A percentile compares a stretch with the other conserved stretches of the same genome.
These are phyloP conservation scores for Begonia fuchsioides DNA, from an alignment of 306 rosid species.

Conservation along the genomic window DNA sequence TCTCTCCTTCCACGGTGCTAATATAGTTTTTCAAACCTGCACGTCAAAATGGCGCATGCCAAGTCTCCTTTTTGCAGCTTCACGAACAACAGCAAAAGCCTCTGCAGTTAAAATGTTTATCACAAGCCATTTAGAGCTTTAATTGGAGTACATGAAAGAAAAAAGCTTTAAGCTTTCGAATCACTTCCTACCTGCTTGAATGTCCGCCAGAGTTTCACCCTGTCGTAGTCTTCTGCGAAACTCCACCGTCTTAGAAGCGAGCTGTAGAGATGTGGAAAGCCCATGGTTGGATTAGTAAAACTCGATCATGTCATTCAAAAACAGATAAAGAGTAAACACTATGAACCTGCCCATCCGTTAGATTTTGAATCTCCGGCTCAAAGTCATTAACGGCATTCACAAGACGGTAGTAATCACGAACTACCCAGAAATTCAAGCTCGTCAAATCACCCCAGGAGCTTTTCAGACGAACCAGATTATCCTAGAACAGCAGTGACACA, in stretches of 20 bases:
- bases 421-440: constrained; percentile 77
- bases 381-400: constrained; percentile 60
- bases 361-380: constrained; percentile 40
- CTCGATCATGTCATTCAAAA: background rate
- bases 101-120: constrained; percentile 22
- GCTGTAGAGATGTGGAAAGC: constrained; percentile 13
- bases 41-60: constrained; percentile 99
- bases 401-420: constrained; percentile 63
- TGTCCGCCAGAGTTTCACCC: constrained; percentile 75
- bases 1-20: too few relatives aligned
- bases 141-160: too few relatives aligned
- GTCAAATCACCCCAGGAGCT: constrained; percentile 47
- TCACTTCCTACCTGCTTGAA: constrained; percentile 57
- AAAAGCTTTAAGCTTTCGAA: too few relatives aligned
- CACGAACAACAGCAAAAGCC: constrained; percentile 96
- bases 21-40: constrained; percentile 28
- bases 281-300: background rate
- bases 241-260: constrained; percentile 59
- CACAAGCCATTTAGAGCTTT: too few relatives aligned
- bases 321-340: background rate
- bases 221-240: constrained; percentile 46
- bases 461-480: constrained; percentile 31
- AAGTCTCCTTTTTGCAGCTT: constrained; percentile 83
- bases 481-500: constrained; percentile 27
- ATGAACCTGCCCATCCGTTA: constrained; percentile 57